Percentiles rank a stretch among this genome's conserved stretches.
Conservation (phyloP, 768 basidiomycete genomes). For the Mrakia gelida region DNA sequence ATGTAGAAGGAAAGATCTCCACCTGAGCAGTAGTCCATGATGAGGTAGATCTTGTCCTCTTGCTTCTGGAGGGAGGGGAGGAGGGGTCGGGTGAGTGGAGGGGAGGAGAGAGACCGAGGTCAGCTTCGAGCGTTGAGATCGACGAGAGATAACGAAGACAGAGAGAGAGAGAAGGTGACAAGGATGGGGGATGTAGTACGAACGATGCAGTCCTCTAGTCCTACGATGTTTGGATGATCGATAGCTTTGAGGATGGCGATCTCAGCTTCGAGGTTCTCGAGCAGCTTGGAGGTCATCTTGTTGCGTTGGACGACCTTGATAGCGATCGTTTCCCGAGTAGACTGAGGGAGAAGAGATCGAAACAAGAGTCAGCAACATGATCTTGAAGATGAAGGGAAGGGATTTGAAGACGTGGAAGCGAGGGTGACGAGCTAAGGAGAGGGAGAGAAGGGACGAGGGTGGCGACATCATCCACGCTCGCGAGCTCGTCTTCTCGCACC, state of each 20-base stretch:
- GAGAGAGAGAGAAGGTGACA: too few species aligned
- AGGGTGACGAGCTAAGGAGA: background rate
- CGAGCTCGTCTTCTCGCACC: background rate
- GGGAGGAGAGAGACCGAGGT: background rate
- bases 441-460: background rate
- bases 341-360: constrained; percentile 49
- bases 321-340: constrained; percentile 72
- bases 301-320: constrained; percentile 90
- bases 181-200: constrained; percentile 40
- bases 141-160: too few species aligned
- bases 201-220: constrained; percentile 87
- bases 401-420: background rate
- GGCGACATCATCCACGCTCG: background rate
- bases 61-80: constrained; percentile 45
- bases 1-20: constrained; percentile 96
- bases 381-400: too few species aligned
- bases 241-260: constrained; percentile 93
- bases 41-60: constrained; percentile 64
- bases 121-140: background rate
- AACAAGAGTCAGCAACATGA: background rate
- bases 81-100: background rate
- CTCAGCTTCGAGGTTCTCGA: constrained; percentile 97
- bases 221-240: constrained; percentile 88
- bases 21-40: constrained; percentile 96
- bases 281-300: constrained; percentile 81